Evolutionary conservation across 75 land plant species (phyloP).

Genomic region (Selaginella moellendorffii): DNA sequence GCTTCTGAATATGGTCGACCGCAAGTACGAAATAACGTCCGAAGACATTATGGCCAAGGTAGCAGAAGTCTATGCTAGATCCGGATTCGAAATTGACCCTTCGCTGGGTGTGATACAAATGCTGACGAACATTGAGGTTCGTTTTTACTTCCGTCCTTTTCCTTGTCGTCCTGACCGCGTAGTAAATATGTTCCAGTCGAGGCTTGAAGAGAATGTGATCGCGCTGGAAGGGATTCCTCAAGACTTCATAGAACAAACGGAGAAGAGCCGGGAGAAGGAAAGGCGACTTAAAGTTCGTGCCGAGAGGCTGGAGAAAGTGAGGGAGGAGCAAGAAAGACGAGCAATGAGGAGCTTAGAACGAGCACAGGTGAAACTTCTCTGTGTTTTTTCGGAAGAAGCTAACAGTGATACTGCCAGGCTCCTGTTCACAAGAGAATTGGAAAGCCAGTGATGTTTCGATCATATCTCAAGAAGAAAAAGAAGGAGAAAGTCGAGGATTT

Average conservation of each 20-base stretch:
- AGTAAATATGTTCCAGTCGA: constrained; percentile 9
- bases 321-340: constrained; percentile 15
- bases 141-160: background rate
- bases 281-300: constrained; percentile 19
- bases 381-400: no score
- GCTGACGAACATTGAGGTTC: constrained; percentile 31
- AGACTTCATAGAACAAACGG: constrained; percentile 20
- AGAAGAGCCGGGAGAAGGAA: constrained; percentile 25
- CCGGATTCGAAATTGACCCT: constrained; percentile 26
- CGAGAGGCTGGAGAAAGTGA: constrained; percentile 19
- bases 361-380: constrained; percentile 16
- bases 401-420: constrained; percentile 14
- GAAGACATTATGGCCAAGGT: constrained; percentile 18
- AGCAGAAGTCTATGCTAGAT: constrained; percentile 17
- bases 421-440: constrained; percentile 25
- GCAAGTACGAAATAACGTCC: constrained; percentile 21
- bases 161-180: background rate
- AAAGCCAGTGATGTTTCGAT: constrained; percentile 23
- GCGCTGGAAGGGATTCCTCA: constrained; percentile 14
- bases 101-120: constrained; percentile 19
- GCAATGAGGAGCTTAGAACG: constrained; percentile 20
- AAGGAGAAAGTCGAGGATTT: constrained; percentile 1
- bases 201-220: constrained; percentile 18
- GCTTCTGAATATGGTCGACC: constrained; percentile 19
- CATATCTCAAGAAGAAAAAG: constrained; percentile 19